phyloP scores from a whole-genome alignment of 371 early-diverging fungal species.

The Lichtheimia ramosa region DNA sequence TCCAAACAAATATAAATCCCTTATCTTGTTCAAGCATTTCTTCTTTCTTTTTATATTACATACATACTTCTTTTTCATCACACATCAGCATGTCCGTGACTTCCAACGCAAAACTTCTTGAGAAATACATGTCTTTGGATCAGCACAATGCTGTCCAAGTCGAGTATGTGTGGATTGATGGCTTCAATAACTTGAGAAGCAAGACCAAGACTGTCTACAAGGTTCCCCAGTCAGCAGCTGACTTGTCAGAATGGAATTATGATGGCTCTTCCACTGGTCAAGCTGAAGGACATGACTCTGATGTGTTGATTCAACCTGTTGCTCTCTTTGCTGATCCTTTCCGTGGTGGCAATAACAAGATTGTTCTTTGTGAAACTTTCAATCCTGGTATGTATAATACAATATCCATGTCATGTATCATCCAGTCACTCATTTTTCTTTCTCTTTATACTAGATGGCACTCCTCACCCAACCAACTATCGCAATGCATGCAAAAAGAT shows the following conservation, averaged over 20 bases:
- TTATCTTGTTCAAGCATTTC: neutral
- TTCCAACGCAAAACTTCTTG: conserved; percentile 33
- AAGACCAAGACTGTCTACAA: conserved; percentile 45
- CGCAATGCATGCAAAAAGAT: conserved; percentile 39
- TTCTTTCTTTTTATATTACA: neutral
- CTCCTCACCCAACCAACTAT: conserved; percentile 51
- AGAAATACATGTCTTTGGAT: conserved; percentile 42
- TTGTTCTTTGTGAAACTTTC: conserved; percentile 50
- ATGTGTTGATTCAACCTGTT: conserved; percentile 48
- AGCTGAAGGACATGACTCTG: conserved; percentile 59
- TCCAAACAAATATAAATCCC: too few species aligned
- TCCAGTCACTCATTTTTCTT: too few species aligned
- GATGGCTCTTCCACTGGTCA: conserved; percentile 57
- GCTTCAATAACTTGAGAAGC: conserved; percentile 28
- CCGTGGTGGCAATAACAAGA: conserved; percentile 50
- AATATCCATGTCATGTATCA: too few species aligned
- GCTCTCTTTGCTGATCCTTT: conserved; percentile 59
- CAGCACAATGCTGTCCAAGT: conserved; percentile 45
- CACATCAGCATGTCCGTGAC: conserved; percentile 15
- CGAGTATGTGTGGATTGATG: conserved; percentile 65
- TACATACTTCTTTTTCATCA: neutral
- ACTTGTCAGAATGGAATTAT: conserved; percentile 55
- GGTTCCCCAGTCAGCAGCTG: conserved; percentile 31
- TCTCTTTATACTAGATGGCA: conserved; percentile 30
- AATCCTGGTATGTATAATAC: conserved; percentile 12